Evolutionary conservation across 1,284 basidiomycete genomes (phyloP), one percentile per base, ranked within the genome.

Genomic region (Afroboletus lepidellus): DNA sequence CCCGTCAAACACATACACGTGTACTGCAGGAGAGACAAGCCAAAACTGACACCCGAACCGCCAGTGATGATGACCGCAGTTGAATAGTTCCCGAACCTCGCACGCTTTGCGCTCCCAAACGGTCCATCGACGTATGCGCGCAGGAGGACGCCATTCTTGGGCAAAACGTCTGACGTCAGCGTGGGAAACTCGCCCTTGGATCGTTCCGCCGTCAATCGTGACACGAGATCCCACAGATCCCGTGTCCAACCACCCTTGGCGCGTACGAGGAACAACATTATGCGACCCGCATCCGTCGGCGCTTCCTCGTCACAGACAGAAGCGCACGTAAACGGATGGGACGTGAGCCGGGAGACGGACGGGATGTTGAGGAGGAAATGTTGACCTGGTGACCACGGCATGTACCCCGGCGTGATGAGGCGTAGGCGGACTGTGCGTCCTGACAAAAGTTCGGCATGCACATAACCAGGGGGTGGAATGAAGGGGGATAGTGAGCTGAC

Each of bases 251-350:
- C 92, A 27, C 77, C 76, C 61, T 90, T 83, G 1, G 88, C 84
- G 49, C 92, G 87, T 47, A 94, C 76, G 48, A 94, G 77, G 41
- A 94, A 77, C 3, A 90, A 75, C 55, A 94, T 77, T 53, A 84
- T 81, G 36, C 81, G 77, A 33, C 79, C 79, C 34, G 70, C 70
- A 37, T 73, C 69, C 15, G 67, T 66, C 0, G 65, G 59, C 7
- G 74, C 74, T 51, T 77, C 74, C 53, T 77, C 73, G 56, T 89
- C 83, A 63, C 83, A 84, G 27, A 85, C 77, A 36, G 83, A 84
- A 18, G 83, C 84, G 54, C 85, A 84, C 1, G 92, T 93, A 70
- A 93, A 94, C 1, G 92, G 92, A 64, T 94, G 92, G 3, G 83
- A 81, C 45, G 85, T 81, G 65, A 86, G 76, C 41, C 74, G 76